phyloP scores from a whole-genome alignment of 1,284 basidiomycete species.

The Tilletiaria anomala region DNA sequence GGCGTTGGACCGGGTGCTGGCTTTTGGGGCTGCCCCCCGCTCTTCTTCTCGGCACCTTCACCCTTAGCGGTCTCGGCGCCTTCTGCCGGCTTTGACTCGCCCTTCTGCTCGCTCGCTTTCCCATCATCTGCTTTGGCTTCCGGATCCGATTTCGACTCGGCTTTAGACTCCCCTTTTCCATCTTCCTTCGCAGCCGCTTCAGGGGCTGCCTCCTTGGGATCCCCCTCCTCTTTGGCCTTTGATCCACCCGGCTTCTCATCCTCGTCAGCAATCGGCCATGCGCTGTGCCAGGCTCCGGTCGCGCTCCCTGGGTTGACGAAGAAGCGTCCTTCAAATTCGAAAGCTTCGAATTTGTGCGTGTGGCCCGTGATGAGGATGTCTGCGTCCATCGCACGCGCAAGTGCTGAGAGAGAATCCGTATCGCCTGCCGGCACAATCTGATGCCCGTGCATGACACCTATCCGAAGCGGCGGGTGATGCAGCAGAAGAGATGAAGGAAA shows the following conservation, averaged over 20 bases:
- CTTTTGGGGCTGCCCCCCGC: conserved; percentile 11
- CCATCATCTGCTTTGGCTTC: conserved; percentile 1
- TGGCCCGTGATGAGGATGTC: conserved; percentile 87
- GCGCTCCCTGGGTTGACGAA: conserved; percentile 93
- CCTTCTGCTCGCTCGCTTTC: conserved; percentile 8
- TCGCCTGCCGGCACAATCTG: conserved; percentile 87
- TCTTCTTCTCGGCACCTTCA: conserved; percentile 7
- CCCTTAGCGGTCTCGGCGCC: conserved; percentile 6
- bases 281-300: conserved; percentile 66
- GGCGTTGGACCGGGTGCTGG: conserved; percentile 17
- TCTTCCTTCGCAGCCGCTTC: not conserved
- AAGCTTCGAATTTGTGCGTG: conserved; percentile 90
- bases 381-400: conserved; percentile 84
- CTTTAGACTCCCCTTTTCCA: not conserved
- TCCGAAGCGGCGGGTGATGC: conserved; percentile 69
- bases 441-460: conserved; percentile 88
- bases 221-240: conserved; percentile 1
- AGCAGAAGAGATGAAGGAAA: conserved; percentile 74
- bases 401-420: conserved; percentile 66
- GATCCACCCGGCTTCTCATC: not conserved
- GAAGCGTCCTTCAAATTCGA: conserved; percentile 78
- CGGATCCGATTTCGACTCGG: not conserved
- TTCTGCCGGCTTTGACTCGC: conserved; percentile 4
- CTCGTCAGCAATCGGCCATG: conserved; percentile 43
- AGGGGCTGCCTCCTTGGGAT: conserved; percentile 1